Evolutionary conservation across 495 filamentous ascomycete species (phyloP).

Genomic region (Platismatia glauca): DNA sequence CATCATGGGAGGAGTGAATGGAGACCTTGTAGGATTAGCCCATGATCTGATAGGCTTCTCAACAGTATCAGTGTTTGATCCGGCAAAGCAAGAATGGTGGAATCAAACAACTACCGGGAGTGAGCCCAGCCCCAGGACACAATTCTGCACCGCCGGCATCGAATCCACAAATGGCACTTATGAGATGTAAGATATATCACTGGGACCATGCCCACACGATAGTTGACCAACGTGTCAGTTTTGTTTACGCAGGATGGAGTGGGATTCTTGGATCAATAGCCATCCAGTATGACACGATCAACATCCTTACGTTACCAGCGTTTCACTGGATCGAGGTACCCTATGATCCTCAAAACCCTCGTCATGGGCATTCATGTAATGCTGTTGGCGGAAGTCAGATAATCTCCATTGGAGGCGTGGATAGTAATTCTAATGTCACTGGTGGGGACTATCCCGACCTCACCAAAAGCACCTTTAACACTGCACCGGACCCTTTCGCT

Average conservation of each 20-base stretch:
- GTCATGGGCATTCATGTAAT: constrained; percentile 7
- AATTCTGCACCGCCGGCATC: constrained; percentile 14
- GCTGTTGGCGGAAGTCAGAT: constrained; percentile 19
- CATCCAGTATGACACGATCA: constrained; percentile 12
- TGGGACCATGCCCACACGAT: neutral
- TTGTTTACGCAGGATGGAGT: constrained; percentile 13
- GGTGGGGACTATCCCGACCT: accelerated
- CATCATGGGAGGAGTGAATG: constrained; percentile 6
- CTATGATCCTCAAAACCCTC: constrained; percentile 5
- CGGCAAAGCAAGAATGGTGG: constrained; percentile 11
- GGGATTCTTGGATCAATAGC: neutral
- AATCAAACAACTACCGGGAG: constrained; percentile 20
- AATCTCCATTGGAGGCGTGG: constrained; percentile 15
- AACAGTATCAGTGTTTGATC: constrained; percentile 14
- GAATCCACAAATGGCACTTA: constrained; percentile 8
- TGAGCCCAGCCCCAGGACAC: neutral
- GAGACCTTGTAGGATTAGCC: neutral
- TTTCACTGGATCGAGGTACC: constrained; percentile 34
- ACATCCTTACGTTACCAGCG: constrained; percentile 37
- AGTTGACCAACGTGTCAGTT: neutral
- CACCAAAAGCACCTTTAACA: constrained; percentile 1
- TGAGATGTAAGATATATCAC: neutral
- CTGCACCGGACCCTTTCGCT: constrained; percentile 6
- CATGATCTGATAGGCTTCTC: neutral
- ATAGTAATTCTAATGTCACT: neutral